Evolutionary conservation across 2,329 filamentous ascomycete species (phyloP), one percentile per base, ranked within the genome.

Genomic region (Annulohypoxylon truncatum): DNA sequence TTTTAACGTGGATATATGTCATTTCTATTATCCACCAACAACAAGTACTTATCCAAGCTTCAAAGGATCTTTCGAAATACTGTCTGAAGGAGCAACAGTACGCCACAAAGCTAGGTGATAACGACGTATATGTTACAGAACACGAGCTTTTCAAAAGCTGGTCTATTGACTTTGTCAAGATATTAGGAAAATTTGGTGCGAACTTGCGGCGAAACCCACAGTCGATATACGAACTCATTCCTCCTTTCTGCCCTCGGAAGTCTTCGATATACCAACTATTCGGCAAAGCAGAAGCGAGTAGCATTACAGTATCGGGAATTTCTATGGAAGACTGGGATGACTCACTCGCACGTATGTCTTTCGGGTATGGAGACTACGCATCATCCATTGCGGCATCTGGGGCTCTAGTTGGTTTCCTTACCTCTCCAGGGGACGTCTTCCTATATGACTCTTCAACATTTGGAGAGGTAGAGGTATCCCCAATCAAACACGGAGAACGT

Each of bases 161-260:
- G 79, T 71, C 75, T 1, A 68, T 60, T 0, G 80, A 81, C 60
- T 64, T 81, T 6, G 58, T 78, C 7, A 77, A 76, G 56, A 64
- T 82, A 8, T 53, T 78, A 12, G 78, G 77, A 5, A 79, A 79
- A 47, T 81, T 80, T 61, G 75, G 76, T 2, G 44, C 12, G 5
- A 64, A 68, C 38, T 54, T 81, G 9, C 29, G 58, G 0, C 35
- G 53, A 29, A 61, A 72, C 6, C 79, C 80, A 0, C 66, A 74
- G 4, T 60, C 75, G 0, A 81, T 82, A 31, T 78, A 80, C 62
- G 77, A 77, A 44, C 64, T 73, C 2, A 76, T 82, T 7, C 78
- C 79, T 1, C 77, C 79, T 1, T 77, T 83, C 40, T 82, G 80
- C 63, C 80, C 81, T 0, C 33, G 55, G 6, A 68, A 71, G 18